A percentile compares a stretch with the other conserved stretches of the same genome.
Conservation (phyloP, 192 early-diverging fungal genomes). For the Irineochytrium annulatum region DNA sequence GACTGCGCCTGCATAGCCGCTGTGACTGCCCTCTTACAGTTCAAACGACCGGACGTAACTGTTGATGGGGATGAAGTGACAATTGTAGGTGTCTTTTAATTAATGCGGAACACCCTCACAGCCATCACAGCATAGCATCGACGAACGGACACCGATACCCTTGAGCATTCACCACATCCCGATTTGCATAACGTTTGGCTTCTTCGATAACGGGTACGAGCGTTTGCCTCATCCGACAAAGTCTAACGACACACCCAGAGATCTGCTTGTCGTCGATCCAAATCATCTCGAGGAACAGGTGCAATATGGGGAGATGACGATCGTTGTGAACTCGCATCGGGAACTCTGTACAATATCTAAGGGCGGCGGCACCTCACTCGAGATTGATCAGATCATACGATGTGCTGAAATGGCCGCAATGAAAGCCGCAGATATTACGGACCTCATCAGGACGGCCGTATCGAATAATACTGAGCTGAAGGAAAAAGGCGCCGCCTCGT, state of each 20-base stretch:
- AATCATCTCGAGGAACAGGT: slow-evolving; percentile 82
- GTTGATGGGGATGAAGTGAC: slow-evolving; percentile 88
- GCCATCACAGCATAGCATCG: slow-evolving; percentile 65
- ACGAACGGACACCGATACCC: slow-evolving; percentile 88
- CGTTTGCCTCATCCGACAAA: neutral
- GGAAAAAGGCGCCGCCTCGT: no score
- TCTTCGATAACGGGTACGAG: slow-evolving; percentile 77
- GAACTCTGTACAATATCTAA: slow-evolving; percentile 92
- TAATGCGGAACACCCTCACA: slow-evolving; percentile 8
- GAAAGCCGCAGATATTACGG: slow-evolving; percentile 72
- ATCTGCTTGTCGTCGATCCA: slow-evolving; percentile 73
- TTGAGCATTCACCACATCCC: slow-evolving; percentile 95
- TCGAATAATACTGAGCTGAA: no score
- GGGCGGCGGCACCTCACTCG: slow-evolving; percentile 81
- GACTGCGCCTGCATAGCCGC: slow-evolving; percentile 91
- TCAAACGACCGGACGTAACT: slow-evolving; percentile 91
- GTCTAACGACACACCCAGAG: slow-evolving; percentile 8
- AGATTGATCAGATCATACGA: slow-evolving; percentile 65
- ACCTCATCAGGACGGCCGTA: slow-evolving; percentile 73
- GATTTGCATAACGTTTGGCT: slow-evolving; percentile 86
- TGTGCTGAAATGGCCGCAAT: slow-evolving; percentile 79
- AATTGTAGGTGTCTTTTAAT: slow-evolving; percentile 52
- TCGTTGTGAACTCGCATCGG: slow-evolving; percentile 86
- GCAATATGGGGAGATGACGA: slow-evolving; percentile 75
- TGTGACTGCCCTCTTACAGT: slow-evolving; percentile 83